These are phyloP conservation scores for Sporothrix phasma DNA, from an alignment of 2,329 filamentous ascomycete genomes.

Conservation along the genomic window DNA sequence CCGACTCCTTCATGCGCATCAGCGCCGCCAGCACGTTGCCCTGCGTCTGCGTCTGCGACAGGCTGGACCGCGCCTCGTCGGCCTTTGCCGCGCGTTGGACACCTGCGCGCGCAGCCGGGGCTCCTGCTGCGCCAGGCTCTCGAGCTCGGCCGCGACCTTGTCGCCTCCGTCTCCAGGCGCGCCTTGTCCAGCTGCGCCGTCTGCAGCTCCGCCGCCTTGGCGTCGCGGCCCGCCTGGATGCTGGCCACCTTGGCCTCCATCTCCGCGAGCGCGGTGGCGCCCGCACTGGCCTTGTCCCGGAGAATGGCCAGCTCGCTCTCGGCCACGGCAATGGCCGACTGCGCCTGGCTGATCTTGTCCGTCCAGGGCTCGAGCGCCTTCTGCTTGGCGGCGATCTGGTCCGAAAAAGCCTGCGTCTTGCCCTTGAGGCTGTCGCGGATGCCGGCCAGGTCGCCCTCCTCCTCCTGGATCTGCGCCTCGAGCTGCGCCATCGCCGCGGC, in stretches of 20 bases:
- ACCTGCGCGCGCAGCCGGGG: slow-evolving; percentile 74
- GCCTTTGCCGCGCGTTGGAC: slow-evolving; percentile 83
- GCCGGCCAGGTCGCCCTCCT: slow-evolving; percentile 71
- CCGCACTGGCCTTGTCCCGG: slow-evolving; percentile 78
- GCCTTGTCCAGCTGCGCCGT: slow-evolving; percentile 63
- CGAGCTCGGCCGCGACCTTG: slow-evolving; percentile 61
- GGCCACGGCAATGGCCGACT: slow-evolving; percentile 85
- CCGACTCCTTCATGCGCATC: slow-evolving; percentile 91
- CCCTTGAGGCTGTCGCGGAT: slow-evolving; percentile 85
- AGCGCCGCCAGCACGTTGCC: slow-evolving; percentile 85
- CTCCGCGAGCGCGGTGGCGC: slow-evolving; percentile 74
- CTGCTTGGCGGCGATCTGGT: slow-evolving; percentile 85
- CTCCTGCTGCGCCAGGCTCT: slow-evolving; percentile 64
- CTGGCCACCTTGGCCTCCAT: slow-evolving; percentile 66
- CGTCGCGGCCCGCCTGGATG: slow-evolving; percentile 60
- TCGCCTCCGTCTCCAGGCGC: slow-evolving; percentile 64
- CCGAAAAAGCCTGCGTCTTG: slow-evolving; percentile 90
- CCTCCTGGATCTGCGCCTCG: slow-evolving; percentile 63
- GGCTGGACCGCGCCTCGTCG: slow-evolving; percentile 84
- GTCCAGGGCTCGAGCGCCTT: slow-evolving; percentile 94
- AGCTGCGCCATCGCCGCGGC: slow-evolving; percentile 63
- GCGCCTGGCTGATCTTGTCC: slow-evolving; percentile 92
- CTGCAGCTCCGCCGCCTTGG: slow-evolving; percentile 66
- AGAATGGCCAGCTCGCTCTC: slow-evolving; percentile 92
- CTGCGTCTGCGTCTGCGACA: slow-evolving; percentile 83